Conservation (phyloP, 768 basidiomycete species). For the Trametes punicea region DNA sequence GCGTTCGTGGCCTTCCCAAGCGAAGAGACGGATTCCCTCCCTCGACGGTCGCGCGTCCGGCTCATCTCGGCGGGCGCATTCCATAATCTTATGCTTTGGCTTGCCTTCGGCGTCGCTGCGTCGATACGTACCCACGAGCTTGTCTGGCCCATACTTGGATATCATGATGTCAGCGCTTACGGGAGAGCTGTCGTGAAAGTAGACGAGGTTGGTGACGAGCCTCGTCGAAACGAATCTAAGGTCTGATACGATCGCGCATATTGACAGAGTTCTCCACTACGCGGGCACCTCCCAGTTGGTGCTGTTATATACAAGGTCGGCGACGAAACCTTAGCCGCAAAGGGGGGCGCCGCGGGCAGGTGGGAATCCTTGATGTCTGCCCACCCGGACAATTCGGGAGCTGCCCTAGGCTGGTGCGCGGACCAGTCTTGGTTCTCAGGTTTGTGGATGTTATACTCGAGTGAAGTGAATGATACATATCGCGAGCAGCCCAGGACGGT, state of each 20-base stretch:
- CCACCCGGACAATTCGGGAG: not conserved
- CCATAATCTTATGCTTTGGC: slow-evolving; percentile 68
- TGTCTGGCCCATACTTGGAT: slow-evolving; percentile 36
- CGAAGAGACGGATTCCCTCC: slow-evolving; percentile 21
- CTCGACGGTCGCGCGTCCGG: slow-evolving; percentile 45
- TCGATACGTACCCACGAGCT: slow-evolving; percentile 22
- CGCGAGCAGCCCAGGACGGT: slow-evolving; percentile 27
- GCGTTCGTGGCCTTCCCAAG: slow-evolving; percentile 68
- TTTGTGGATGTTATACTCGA: slow-evolving; percentile 14
- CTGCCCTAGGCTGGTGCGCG: slow-evolving; percentile 61
- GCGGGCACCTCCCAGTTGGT: slow-evolving; percentile 51
- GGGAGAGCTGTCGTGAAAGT: slow-evolving; percentile 59
- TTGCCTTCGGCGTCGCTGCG: slow-evolving; percentile 40
- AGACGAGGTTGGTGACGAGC: slow-evolving; percentile 49
- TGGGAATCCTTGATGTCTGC: slow-evolving; percentile 49
- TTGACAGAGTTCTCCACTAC: slow-evolving; percentile 57
- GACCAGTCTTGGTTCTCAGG: slow-evolving; percentile 29
- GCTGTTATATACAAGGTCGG: slow-evolving; percentile 64
- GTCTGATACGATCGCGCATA: not conserved
- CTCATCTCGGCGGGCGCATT: slow-evolving; percentile 73
- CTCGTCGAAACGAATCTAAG: no score
- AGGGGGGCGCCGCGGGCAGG: slow-evolving; percentile 28
- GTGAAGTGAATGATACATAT: not conserved
- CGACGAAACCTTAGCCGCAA: slow-evolving; percentile 46
- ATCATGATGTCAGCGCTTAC: slow-evolving; percentile 46